Base-by-base conservation (phyloP, 257 asterid species). In the Linaria vulgaris region DNA sequence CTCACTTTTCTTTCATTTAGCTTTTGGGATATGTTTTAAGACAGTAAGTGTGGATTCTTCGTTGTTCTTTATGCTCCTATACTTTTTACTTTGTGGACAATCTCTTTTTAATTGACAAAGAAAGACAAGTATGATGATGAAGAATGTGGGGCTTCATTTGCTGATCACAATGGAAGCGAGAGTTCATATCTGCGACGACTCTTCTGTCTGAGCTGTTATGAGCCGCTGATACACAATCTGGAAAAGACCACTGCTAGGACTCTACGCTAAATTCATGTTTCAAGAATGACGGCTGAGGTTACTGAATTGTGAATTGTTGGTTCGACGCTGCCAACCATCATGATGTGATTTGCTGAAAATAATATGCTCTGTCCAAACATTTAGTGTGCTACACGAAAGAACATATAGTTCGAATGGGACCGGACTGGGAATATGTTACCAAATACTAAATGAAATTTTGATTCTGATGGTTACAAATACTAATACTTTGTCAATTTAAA, bases 341-440 rank as follows among this genome's bases (percentile, higher is more conserved):
- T 56, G 15, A 27, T 22, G 12, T 31, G 44, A 46, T 45, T 57
- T 9, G 31, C 23, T 4, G 49, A 14, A n/a, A 51, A 24, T 16
- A 53, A 54, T 0, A 27, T 56, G n/a, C 56, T 66, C n/a, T 53
- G 21, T 25, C 51, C 34, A 27, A 70, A 45, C 38, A 43, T 61
- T 31, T 22, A 41, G n/a, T 54, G 27, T 63, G 47, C 23, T 14
- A 69, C 62, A 17, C 54, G 63, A 39, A 21, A 58, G 70, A 19
- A n/a, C n/a, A n/a, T n/a, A n/a, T n/a, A n/a, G 60, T 52, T 45
- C 56, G 61, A 55, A 44, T 34, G 24, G 6, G 56, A 55, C 23
- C 43, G 50, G 57, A 56, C 23, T 9, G 9, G 34, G 15, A 11
- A 52, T 64, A 39, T 59, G 54, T 54, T 45, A 21, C 61, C 49